A percentile compares a stretch with the other conserved stretches of the same genome.
Conservation (phyloP, 192 early-diverging fungal species). For the Glomus cerebriforme region DNA sequence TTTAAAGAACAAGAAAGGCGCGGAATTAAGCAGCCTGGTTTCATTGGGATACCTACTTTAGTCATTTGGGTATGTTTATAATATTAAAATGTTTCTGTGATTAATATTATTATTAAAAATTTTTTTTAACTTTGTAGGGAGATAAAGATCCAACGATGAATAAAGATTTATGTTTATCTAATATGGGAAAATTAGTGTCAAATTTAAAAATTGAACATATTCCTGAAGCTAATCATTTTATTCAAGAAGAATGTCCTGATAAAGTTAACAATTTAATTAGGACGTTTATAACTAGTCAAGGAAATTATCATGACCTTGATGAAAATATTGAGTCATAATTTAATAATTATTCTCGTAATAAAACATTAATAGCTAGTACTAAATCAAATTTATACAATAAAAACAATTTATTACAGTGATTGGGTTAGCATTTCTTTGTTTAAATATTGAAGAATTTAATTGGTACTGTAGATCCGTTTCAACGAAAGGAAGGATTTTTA, state of each 20-base stretch:
- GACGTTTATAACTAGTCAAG: constrained; percentile 8
- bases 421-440: too few species aligned
- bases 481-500: too few species aligned
- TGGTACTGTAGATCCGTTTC: too few species aligned
- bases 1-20: not conserved
- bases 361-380: too few species aligned
- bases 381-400: too few species aligned
- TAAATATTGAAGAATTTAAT: too few species aligned
- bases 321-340: not conserved
- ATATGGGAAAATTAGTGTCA: not conserved
- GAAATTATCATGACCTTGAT: constrained; percentile 8
- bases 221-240: constrained; percentile 26
- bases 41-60: constrained; percentile 30
- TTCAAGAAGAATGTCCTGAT: constrained; percentile 33
- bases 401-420: too few species aligned
- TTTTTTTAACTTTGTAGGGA: constrained; percentile 20
- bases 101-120: not conserved
- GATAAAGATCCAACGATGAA: constrained; percentile 30
- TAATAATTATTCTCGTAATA: not conserved
- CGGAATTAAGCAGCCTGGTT: constrained; percentile 12
- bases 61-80: constrained; percentile 31
- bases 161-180: constrained; percentile 1
- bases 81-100: not conserved
- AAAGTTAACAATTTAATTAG: constrained; percentile 16
- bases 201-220: constrained; percentile 11